These are phyloP conservation scores for Athelia psychrophila DNA, from an alignment of 1,284 basidiomycete species.

Conservation along the genomic window DNA sequence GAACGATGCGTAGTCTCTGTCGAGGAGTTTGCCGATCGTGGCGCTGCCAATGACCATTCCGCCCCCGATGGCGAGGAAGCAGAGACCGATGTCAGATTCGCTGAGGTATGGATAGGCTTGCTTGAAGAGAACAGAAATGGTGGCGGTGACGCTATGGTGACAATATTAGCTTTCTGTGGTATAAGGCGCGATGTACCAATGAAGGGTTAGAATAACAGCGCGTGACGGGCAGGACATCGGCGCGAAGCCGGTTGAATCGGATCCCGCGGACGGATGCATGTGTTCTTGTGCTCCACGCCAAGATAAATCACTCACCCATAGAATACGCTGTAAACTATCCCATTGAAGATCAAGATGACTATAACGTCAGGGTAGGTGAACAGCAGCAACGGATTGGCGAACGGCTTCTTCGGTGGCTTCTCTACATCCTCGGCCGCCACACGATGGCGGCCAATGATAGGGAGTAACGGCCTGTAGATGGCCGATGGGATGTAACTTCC, in stretches of 20 bases:
- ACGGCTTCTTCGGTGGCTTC: conserved; percentile 30
- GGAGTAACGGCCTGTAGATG: conserved; percentile 52
- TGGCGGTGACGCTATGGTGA: conserved; percentile 46
- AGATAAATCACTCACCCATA: conserved; percentile 43
- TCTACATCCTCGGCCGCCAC: conserved; percentile 12
- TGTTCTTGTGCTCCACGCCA: no score
- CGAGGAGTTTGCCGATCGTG: conserved; percentile 49
- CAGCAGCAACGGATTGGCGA: conserved; percentile 58
- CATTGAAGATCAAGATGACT: conserved; percentile 62
- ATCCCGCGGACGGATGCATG: no score
- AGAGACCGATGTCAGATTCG: conserved; percentile 66
- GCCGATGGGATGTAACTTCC: conserved; percentile 48
- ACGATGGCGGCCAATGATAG: conserved; percentile 44
- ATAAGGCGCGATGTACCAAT: no score
- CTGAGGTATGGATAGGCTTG: conserved; percentile 56
- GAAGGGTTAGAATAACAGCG: no score
- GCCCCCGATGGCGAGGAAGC: conserved; percentile 65
- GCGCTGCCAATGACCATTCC: conserved; percentile 51
- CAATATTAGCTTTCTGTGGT: no score
- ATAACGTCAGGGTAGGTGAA: conserved; percentile 58
- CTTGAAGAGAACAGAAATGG: conserved; percentile 62
- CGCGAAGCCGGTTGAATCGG: no score
- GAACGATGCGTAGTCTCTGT: conserved; percentile 49
- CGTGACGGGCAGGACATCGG: no score
- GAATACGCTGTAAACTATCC: conserved; percentile 55